phyloP scores from a whole-genome alignment of 371 early-diverging fungal genomes.

The Mucor saturninus region DNA sequence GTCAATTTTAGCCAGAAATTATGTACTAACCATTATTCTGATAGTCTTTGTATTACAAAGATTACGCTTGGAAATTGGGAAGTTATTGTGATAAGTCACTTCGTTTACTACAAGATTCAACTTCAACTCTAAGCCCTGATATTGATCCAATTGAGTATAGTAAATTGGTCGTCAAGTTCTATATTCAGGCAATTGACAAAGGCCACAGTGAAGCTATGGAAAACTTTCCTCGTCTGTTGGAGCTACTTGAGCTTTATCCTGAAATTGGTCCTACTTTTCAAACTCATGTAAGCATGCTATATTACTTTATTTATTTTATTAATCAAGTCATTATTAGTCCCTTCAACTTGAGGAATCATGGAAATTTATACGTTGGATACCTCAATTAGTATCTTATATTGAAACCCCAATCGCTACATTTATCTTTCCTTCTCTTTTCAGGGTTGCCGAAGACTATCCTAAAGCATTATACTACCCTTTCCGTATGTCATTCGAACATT shows the following conservation, averaged over 20 bases:
- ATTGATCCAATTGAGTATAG: slow-evolving; percentile 40
- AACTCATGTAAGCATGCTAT: slow-evolving; percentile 25
- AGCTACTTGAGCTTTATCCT: slow-evolving; percentile 65
- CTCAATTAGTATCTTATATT: slow-evolving; percentile 75
- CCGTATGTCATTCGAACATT: slow-evolving; percentile 73
- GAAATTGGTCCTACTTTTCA: slow-evolving; percentile 39
- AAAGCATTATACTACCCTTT: slow-evolving; percentile 73
- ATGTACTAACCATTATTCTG: too few species aligned
- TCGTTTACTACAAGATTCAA: slow-evolving; percentile 14
- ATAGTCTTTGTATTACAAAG: slow-evolving; percentile 19
- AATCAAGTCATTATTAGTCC: slow-evolving; percentile 12
- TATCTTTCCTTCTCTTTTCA: slow-evolving; percentile 46
- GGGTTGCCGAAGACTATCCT: slow-evolving; percentile 67
- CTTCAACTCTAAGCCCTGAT: slow-evolving; percentile 14
- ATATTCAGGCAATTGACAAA: slow-evolving; percentile 54
- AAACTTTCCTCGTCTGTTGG: slow-evolving; percentile 71
- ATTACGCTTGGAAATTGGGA: slow-evolving; percentile 43
- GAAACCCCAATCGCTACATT: slow-evolving; percentile 49
- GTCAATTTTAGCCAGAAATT: too few species aligned
- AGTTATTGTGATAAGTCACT: slow-evolving; percentile 46
- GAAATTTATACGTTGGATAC: slow-evolving; percentile 80
- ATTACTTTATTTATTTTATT: not conserved
- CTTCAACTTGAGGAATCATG: slow-evolving; percentile 48
- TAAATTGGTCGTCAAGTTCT: slow-evolving; percentile 51
- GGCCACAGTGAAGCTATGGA: slow-evolving; percentile 55